These are phyloP conservation scores for Henningerozyma blattae DNA, from an alignment of 805 yeast genomes.

Conservation along the genomic window DNA sequence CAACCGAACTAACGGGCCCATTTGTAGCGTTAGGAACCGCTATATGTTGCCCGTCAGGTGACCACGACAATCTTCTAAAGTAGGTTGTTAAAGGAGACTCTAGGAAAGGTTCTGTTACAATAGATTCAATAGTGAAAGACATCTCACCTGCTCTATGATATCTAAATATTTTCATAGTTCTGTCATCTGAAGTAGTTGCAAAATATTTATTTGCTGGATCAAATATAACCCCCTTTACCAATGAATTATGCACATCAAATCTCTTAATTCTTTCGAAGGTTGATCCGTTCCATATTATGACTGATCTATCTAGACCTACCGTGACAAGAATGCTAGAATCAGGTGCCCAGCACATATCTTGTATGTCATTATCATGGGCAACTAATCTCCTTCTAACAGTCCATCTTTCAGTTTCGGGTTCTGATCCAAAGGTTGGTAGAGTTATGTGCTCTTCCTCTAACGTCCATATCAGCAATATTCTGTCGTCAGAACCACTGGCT, in stretches of 20 bases:
- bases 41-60: slow-evolving; percentile 80
- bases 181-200: slow-evolving; percentile 93
- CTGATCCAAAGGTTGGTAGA: slow-evolving; percentile 52
- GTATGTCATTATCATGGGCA: slow-evolving; percentile 96
- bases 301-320: slow-evolving; percentile 88
- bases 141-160: slow-evolving; percentile 66
- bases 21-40: slow-evolving; percentile 81
- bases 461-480: slow-evolving; percentile 86
- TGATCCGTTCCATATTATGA: slow-evolving; percentile 85
- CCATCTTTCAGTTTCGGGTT: slow-evolving; percentile 85
- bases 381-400: slow-evolving; percentile 82
- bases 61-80: slow-evolving; percentile 78
- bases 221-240: slow-evolving; percentile 91
- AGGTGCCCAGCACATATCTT: slow-evolving; percentile 97
- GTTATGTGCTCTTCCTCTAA: slow-evolving; percentile 49
- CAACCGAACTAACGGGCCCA: slow-evolving; percentile 69
- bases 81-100: slow-evolving; percentile 89
- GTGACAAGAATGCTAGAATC: slow-evolving; percentile 83
- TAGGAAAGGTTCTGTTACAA: slow-evolving; percentile 72
- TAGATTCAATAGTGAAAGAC: slow-evolving; percentile 77
- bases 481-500: slow-evolving; percentile 94
- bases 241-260: slow-evolving; percentile 86
- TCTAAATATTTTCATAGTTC: slow-evolving; percentile 79
- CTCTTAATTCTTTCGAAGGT: slow-evolving; percentile 80
- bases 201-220: slow-evolving; percentile 98